Base-by-base conservation (phyloP, 164 flowering plant species). In the Kingdonia uniflora region DNA sequence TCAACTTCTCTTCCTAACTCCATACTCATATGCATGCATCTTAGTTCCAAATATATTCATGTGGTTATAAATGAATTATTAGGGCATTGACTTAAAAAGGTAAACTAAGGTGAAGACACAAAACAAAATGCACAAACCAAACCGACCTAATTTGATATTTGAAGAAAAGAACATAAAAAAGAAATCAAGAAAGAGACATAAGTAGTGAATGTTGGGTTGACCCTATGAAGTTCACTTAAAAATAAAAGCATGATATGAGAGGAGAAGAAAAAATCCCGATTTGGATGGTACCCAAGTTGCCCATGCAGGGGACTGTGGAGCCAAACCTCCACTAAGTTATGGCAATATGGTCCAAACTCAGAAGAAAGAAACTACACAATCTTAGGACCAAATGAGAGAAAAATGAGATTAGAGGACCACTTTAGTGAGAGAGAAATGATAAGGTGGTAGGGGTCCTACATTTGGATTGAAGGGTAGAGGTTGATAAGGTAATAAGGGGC, bases 141-240 rank as follows among this genome's bases (percentile, higher is more conserved):
- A 41, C 48, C 19, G 33, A 53, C 45, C 49, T 42, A 40, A 52
- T 47, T 19, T 37, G 13, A 15, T 1, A n/a, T 42, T 41, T 41
- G 25, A 24, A 35, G 38, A 49, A 52, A 22, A 61, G 60, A 59
- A 47, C 24, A 59, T 45, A 26, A 35, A 61, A n/a, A 63, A 47
- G 47, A 46, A 56, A 52, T 16, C 44, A 51, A 46, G 69, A 71
- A 62, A 59, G 63, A 45, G 80, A 78, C 71, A 55, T 56, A 26
- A 56, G 45, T 46, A 71, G 61, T 61, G 56, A 52, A 55, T 67
- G 69, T 52, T 66, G 62, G 74, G 74, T 73, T 78, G 74, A 78
- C 77, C 68, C 48, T 55, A 25, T 49, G 2, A 49, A 51, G 60
- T 57, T 44, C 49, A 35, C 52, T 23, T 41, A 52, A 49, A 42